Evolutionary conservation across 257 asterid species (phyloP).

Genomic region (Penstemon eatonii): DNA sequence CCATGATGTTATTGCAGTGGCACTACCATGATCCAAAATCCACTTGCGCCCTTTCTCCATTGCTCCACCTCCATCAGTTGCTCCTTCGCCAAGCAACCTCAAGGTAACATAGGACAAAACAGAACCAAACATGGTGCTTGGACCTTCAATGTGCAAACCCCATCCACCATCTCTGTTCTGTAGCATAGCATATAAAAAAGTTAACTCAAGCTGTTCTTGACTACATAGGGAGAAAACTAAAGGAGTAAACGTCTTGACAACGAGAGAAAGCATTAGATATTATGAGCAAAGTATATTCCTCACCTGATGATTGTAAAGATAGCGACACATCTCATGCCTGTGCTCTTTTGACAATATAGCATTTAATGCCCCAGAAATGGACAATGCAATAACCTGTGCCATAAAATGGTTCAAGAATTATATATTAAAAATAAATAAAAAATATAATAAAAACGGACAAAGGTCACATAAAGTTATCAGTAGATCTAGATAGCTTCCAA

Average conservation of each 20-base stretch:
- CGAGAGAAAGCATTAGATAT: conserved; percentile 11
- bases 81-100: conserved; percentile 97
- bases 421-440: neutral
- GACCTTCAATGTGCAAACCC: conserved; percentile 99
- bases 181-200: conserved; percentile 27
- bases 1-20: conserved; percentile 94
- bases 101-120: conserved; percentile 84
- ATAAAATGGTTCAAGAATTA: conserved; percentile 12
- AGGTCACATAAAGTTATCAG: neutral
- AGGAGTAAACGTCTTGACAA: conserved; percentile 19
- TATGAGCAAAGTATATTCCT: conserved; percentile 17
- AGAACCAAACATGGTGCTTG: conserved; percentile 98
- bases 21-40: conserved; percentile 94
- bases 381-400: conserved; percentile 71
- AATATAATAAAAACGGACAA: neutral
- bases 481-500: conserved; percentile 9
- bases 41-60: conserved; percentile 94
- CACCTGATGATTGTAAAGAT: conserved; percentile 97
- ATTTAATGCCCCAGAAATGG: conserved; percentile 85
- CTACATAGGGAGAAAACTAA: conserved; percentile 16
- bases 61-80: conserved; percentile 85
- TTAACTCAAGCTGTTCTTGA: conserved; percentile 20
- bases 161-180: conserved; percentile 99
- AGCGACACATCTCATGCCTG: conserved; percentile 86
- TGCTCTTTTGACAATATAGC: conserved; percentile 81